Evolutionary conservation across 768 basidiomycete species (phyloP).

Genomic region (Macrolepiota dolichaula): DNA sequence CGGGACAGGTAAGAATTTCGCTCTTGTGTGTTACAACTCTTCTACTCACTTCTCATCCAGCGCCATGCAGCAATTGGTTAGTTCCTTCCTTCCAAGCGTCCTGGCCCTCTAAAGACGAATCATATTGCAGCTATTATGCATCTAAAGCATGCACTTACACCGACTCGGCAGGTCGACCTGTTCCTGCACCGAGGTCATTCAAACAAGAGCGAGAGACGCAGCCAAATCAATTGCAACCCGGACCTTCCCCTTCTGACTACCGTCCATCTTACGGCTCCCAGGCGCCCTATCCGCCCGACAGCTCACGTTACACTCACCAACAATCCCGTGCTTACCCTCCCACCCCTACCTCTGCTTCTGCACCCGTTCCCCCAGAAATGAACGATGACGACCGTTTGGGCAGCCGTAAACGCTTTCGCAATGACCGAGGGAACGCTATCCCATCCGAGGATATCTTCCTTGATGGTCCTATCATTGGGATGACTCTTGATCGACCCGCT

Average conservation of each 20-base stretch:
- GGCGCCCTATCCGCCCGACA: conserved; percentile 20
- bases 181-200: conserved; percentile 63
- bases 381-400: conserved; percentile 39
- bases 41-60: conserved; percentile 31
- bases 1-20: conserved; percentile 59
- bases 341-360: conserved; percentile 13
- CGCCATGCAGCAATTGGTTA: conserved; percentile 81
- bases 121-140: conserved; percentile 62
- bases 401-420: conserved; percentile 49
- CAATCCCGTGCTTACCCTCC: conserved; percentile 16
- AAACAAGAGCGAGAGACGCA: conserved; percentile 30
- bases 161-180: conserved; percentile 74
- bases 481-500: conserved; percentile 38
- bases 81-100: conserved; percentile 18
- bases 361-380: conserved; percentile 20
- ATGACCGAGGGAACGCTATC: conserved; percentile 35
- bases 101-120: conserved; percentile 13
- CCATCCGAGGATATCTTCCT: conserved; percentile 36
- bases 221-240: conserved; percentile 12
- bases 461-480: conserved; percentile 33
- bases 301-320: conserved; percentile 24
- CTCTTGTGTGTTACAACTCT: conserved; percentile 9
- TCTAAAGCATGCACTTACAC: conserved; percentile 81
- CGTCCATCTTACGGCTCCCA: conserved; percentile 17
- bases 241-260: conserved; percentile 10